These are phyloP conservation scores for Chaetoscypha palmicola DNA, from an alignment of 2,329 filamentous ascomycete genomes.

Conservation along the genomic window DNA sequence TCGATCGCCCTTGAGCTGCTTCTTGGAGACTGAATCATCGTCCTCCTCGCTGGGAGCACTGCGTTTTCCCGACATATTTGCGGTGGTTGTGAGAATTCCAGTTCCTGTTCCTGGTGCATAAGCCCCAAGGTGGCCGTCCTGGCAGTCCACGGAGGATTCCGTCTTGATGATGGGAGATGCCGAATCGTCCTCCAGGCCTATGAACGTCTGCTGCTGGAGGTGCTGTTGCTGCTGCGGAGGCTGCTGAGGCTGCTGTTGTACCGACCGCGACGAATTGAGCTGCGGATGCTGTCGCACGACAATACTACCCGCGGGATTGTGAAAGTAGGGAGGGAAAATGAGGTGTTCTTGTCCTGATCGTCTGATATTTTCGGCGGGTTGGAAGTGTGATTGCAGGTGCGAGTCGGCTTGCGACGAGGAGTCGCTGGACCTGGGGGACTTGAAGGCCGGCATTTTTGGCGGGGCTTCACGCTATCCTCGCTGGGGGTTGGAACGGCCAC, in stretches of 20 bases:
- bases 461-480: no score
- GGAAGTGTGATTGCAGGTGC: not conserved
- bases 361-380: not conserved
- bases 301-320: not conserved
- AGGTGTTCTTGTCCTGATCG: not conserved
- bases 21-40: slow-evolving; percentile 15
- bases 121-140: slow-evolving; percentile 7
- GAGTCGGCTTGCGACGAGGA: no score
- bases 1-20: slow-evolving; percentile 17
- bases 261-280: no score
- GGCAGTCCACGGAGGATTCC: slow-evolving; percentile 6
- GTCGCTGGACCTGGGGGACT: no score
- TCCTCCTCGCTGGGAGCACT: slow-evolving; percentile 15
- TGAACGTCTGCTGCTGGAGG: not conserved
- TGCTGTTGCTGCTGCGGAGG: not conserved
- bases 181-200: slow-evolving; percentile 5
- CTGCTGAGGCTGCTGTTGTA: not conserved
- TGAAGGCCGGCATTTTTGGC: no score
- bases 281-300: not conserved
- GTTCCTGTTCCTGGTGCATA: slow-evolving; percentile 3
- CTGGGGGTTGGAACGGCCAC: no score
- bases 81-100: slow-evolving; percentile 9
- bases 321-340: not conserved
- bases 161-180: slow-evolving; percentile 17
- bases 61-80: slow-evolving; percentile 25